Conservation (phyloP, 345 rosid genomes). For the Eucalyptus curtisii region DNA sequence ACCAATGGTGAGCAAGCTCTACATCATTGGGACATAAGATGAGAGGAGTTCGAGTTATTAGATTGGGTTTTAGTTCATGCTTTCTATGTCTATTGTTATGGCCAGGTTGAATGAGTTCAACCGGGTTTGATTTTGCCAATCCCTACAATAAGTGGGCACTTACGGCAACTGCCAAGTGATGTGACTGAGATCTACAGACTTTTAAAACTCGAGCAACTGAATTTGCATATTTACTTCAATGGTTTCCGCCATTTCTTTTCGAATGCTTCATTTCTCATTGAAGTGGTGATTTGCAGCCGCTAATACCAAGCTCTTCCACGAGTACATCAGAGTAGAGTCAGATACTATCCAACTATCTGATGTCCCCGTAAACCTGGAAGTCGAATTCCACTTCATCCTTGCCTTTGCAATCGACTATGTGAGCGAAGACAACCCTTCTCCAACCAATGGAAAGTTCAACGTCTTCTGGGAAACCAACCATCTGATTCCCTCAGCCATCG, state of each 20-base stretch:
- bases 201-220: not conserved
- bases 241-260: not conserved
- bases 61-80: not conserved
- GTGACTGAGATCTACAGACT: not conserved
- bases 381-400: conserved; percentile 29
- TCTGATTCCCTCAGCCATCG: conserved; percentile 16
- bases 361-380: conserved; percentile 13
- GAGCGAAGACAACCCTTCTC: conserved; percentile 5
- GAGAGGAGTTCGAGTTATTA: not conserved
- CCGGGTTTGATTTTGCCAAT: not conserved
- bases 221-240: not conserved
- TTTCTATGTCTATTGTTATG: not conserved
- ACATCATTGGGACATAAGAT: not conserved
- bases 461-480: conserved; percentile 20
- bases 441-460: conserved; percentile 25
- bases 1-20: not conserved
- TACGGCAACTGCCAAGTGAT: not conserved
- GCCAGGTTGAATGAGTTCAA: not conserved
- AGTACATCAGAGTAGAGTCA: conserved; percentile 24
- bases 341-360: conserved; percentile 14
- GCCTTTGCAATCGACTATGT: conserved; percentile 27
- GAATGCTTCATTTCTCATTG: not conserved
- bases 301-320: conserved; percentile 21
- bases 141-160: not conserved
- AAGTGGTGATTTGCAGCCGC: not conserved